Percentiles rank a stretch among this genome's conserved stretches.
These are phyloP conservation scores for Tricholomella constricta DNA, from an alignment of 768 basidiomycete species.

Conservation along the genomic window DNA sequence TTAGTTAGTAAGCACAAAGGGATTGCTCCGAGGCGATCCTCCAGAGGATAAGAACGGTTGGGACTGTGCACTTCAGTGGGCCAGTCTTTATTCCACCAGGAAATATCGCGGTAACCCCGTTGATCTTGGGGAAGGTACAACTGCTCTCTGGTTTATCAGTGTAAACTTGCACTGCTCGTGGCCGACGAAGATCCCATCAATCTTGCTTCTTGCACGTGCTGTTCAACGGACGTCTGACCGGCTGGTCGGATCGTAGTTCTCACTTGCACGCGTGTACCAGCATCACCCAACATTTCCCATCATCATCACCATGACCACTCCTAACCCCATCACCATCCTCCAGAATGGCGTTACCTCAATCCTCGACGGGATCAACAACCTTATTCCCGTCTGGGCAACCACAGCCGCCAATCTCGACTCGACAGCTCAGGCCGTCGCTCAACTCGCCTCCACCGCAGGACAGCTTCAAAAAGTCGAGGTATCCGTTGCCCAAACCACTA, in stretches of 20 bases:
- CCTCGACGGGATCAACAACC: background rate
- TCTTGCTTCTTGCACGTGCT: background rate
- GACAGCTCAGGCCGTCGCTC: background rate
- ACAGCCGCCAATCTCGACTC: background rate
- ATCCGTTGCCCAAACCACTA: background rate
- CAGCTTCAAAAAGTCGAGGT: background rate
- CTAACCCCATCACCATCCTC: background rate
- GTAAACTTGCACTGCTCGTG: background rate
- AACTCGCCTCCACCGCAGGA: background rate
- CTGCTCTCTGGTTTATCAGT: slow-evolving; percentile 3
- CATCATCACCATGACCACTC: background rate
- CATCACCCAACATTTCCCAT: background rate
- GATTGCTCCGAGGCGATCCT: background rate
- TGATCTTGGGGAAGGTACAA: slow-evolving; percentile 3
- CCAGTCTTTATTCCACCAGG: slow-evolving; percentile 4
- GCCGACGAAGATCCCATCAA: background rate
- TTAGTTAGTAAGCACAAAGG: slow-evolving; percentile 1
- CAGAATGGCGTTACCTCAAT: background rate
- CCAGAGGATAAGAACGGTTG: slow-evolving; percentile 5
- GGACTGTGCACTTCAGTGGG: slow-evolving; percentile 6
- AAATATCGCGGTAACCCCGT: background rate
- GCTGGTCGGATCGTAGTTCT: background rate
- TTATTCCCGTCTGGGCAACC: background rate
- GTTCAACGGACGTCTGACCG: background rate
- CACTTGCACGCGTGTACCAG: slow-evolving; percentile 4